Evolutionary conservation across 176 grass and related monocot species (phyloP), one percentile per base, ranked within the genome.

Genomic region (Canna indica): DNA sequence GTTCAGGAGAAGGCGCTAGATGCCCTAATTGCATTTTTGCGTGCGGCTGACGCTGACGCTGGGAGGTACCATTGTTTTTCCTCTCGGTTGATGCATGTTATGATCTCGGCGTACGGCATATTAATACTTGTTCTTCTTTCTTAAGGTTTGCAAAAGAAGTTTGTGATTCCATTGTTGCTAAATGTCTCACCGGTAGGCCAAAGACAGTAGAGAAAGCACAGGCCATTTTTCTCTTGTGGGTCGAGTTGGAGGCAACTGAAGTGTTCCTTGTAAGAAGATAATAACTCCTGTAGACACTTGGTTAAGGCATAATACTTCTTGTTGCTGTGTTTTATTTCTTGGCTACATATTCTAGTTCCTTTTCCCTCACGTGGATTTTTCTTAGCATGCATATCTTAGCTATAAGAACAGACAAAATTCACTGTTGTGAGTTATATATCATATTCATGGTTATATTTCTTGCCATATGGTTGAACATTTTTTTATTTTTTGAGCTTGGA

Each of bases 141-240:
- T 53, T 27, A 79, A 99, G 94, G 81, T 90, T 90, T 44, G 94
- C 82, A 0, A 99, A 99, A 73, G 94, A 99, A 67, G 90, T 99
- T 36, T 99, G 94, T 67, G 94, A 99, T 78, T 85, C 86, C 24
- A 90, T 99, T 39, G 85, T 87, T 34, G 89, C 84, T 26, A 99
- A 99, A 81, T 99, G 94, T 66, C 90, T 99, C 80, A 99, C 86
- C 72, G 94, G 94, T 24, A 83, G 94, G 64, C 90, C 90, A 10
- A 99, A 99, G 81, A 99, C 94, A n/a, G 94, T 99, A 0, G 94
- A 99, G 86, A 99, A 99, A 80, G 85, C 94, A 48, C 94, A 99
- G 65, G 69, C 80, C 27, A 79, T 86, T 26, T 99, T 99, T 77
- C 82, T 99, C 13, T 82, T 99, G 46, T 99, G 94, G 94, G 67